A percentile compares a stretch with the other conserved stretches of the same genome.
Evolutionary conservation across 176 grass and related monocot species (phyloP).

Genomic region (Carex littledalei): DNA sequence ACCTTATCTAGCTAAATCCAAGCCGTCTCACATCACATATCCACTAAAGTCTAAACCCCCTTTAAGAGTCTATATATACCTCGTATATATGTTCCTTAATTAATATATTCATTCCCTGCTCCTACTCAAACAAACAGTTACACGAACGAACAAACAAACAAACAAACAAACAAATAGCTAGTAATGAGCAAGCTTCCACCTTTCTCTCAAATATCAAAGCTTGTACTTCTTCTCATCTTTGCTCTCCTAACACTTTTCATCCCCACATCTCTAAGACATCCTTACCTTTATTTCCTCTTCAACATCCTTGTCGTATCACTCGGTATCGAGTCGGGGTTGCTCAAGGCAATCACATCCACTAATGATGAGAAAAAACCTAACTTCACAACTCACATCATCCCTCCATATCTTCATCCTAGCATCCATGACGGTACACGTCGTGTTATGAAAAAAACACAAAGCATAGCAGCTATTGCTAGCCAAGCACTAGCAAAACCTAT

Average conservation of each 20-base stretch:
- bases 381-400: neutral
- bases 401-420: neutral
- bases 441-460: neutral
- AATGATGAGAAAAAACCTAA: constrained; percentile 29
- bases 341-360: constrained; percentile 28
- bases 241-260: constrained; percentile 34
- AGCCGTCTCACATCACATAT: neutral
- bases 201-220: constrained; percentile 40
- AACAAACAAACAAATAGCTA: neutral
- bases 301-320: constrained; percentile 55
- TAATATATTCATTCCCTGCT: neutral
- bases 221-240: constrained; percentile 31
- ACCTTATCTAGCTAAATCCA: constrained; percentile 28
- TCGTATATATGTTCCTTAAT: neutral
- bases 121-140: neutral
- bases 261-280: constrained; percentile 37
- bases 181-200: constrained; percentile 29
- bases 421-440: neutral
- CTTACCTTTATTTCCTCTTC: constrained; percentile 65
- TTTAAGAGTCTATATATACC: constrained; percentile 12
- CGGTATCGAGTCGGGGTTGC: constrained; percentile 49
- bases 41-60: neutral
- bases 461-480: constrained; percentile 4
- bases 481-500: neutral
- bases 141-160: neutral